phyloP scores from a whole-genome alignment of 192 early-diverging fungal genomes.

The Coemansia sp. region DNA sequence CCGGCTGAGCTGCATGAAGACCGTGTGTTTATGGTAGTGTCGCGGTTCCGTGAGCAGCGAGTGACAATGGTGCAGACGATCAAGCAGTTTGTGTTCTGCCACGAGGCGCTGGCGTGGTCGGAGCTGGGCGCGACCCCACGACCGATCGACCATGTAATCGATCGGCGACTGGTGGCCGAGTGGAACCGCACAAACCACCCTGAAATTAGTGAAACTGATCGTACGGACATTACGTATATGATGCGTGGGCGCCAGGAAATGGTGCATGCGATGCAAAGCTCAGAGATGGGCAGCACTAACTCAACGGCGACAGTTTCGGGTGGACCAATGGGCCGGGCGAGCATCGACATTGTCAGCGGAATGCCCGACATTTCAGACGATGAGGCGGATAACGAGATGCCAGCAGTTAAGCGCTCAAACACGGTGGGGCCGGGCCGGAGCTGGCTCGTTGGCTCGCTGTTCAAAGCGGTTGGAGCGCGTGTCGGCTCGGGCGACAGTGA shows the following conservation, averaged over 20 bases:
- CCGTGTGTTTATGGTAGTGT: conserved; percentile 63
- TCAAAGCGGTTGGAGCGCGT: conserved; percentile 3
- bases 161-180: conserved; percentile 49
- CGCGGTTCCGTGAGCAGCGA: conserved; percentile 71
- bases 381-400: conserved; percentile 1
- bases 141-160: conserved; percentile 37
- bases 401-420: conserved; percentile 46
- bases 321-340: conserved; percentile 22
- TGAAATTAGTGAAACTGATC: conserved; percentile 21
- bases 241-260: conserved; percentile 51
- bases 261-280: conserved; percentile 36
- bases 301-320: conserved; percentile 1
- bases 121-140: conserved; percentile 40
- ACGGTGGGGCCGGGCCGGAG: conserved; percentile 40
- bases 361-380: neutral
- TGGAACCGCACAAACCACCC: conserved; percentile 49
- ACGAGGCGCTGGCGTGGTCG: conserved; percentile 71
- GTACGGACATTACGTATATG: conserved; percentile 38
- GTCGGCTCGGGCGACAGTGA: neutral
- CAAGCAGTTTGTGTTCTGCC: conserved; percentile 80
- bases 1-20: conserved; percentile 51
- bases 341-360: conserved; percentile 38
- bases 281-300: conserved; percentile 23
- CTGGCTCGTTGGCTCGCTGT: conserved; percentile 32
- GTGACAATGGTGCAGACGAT: conserved; percentile 82